phyloP scores from a whole-genome alignment of 2,329 filamentous ascomycete genomes.

The Talaromyces sp. region DNA sequence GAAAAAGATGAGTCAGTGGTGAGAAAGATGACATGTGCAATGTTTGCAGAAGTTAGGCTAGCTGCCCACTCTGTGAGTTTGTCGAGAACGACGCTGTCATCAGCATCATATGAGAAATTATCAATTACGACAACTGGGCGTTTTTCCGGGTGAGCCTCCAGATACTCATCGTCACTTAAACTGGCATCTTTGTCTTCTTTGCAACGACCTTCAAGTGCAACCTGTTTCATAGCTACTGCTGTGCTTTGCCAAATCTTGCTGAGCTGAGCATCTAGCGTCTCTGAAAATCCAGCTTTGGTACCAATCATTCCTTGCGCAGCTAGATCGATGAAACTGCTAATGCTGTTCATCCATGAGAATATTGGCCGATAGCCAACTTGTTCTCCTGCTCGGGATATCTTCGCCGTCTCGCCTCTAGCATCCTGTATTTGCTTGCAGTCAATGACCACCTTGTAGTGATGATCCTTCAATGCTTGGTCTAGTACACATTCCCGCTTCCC shows the following conservation, averaged over 20 bases:
- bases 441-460: conserved; percentile 77
- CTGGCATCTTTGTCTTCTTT: conserved; percentile 73
- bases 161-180: conserved; percentile 79
- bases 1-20: conserved; percentile 87
- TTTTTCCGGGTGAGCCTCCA: conserved; percentile 84
- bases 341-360: conserved; percentile 94
- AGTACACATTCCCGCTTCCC: conserved; percentile 87
- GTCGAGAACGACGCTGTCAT: conserved; percentile 68
- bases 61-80: conserved; percentile 90
- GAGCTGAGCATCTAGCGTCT: conserved; percentile 86
- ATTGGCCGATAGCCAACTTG: conserved; percentile 90
- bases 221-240: conserved; percentile 73
- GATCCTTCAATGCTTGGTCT: conserved; percentile 76
- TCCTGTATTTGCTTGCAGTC: conserved; percentile 95
- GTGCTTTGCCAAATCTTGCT: conserved; percentile 88
- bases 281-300: conserved; percentile 90
- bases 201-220: conserved; percentile 69
- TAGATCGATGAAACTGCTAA: conserved; percentile 88
- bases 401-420: conserved; percentile 82
- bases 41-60: conserved; percentile 77
- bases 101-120: conserved; percentile 81
- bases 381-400: conserved; percentile 76
- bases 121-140: conserved; percentile 85
- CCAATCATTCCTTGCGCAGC: conserved; percentile 93
- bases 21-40: conserved; percentile 92